Percentiles rank a stretch among this genome's conserved stretches.
phyloP scores from a whole-genome alignment of 768 basidiomycete genomes.

The Scleroderma bovista region DNA sequence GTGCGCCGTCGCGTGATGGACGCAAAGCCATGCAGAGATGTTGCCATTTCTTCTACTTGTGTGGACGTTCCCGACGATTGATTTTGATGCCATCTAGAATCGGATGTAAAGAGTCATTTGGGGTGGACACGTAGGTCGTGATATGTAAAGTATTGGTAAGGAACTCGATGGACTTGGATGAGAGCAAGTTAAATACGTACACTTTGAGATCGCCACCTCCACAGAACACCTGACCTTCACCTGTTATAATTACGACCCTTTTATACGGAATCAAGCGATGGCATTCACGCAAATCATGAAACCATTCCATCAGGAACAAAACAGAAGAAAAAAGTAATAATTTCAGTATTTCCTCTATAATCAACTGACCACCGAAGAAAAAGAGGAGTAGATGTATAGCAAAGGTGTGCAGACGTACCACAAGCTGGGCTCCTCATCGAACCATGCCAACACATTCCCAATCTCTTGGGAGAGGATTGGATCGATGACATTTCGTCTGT shows the following conservation, averaged over 20 bases:
- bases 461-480: slow-evolving; percentile 52
- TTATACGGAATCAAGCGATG: too few relatives aligned
- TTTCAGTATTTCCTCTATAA: too few relatives aligned
- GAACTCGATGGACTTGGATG: too few relatives aligned
- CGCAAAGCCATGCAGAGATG: slow-evolving; percentile 58
- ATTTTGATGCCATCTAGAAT: slow-evolving; percentile 60
- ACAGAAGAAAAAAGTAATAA: too few relatives aligned
- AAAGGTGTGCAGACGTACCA: too few relatives aligned
- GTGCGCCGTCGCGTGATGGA: slow-evolving; percentile 61
- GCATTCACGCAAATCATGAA: too few relatives aligned
- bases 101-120: too few relatives aligned
- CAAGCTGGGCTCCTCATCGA: slow-evolving; percentile 63
- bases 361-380: not conserved
- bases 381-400: not conserved
- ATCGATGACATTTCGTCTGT: slow-evolving; percentile 68
- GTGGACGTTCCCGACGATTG: slow-evolving; percentile 38
- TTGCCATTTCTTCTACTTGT: slow-evolving; percentile 39
- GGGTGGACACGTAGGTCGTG: too few relatives aligned
- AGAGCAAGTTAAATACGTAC: slow-evolving; percentile 34
- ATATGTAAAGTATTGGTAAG: not conserved
- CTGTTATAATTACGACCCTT: slow-evolving; percentile 75
- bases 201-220: slow-evolving; percentile 76
- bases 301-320: too few relatives aligned
- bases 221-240: slow-evolving; percentile 67
- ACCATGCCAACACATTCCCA: slow-evolving; percentile 56